phyloP scores from a whole-genome alignment of 371 early-diverging fungal species.

The Globomyces sp. region DNA sequence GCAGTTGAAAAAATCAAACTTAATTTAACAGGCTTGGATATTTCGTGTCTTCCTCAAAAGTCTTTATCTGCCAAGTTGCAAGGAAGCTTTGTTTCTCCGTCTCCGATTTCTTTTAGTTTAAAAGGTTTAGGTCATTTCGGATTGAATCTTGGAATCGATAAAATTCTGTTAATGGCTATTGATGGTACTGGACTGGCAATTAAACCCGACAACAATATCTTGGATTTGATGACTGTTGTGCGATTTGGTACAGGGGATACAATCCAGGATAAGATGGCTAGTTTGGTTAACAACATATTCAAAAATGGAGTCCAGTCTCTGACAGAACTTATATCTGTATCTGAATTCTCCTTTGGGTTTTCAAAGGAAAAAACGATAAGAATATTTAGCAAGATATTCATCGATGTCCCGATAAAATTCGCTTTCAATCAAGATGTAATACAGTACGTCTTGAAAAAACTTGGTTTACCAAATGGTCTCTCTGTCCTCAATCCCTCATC shows the following conservation, averaged over 20 bases:
- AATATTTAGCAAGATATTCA: background rate
- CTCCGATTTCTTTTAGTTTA: background rate
- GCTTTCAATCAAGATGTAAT: conserved; percentile 7
- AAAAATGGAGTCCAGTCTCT: conserved; percentile 2
- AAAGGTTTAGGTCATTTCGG: conserved; percentile 14
- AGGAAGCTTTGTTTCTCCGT: background rate
- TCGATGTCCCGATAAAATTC: background rate
- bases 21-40: background rate
- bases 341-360: background rate
- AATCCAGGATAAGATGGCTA: conserved; percentile 15
- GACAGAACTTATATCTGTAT: background rate
- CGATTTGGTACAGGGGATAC: background rate
- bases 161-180: background rate
- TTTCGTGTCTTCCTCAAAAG: conserved; percentile 1
- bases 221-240: background rate
- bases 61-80: background rate
- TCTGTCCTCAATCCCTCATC: too few relatives aligned
- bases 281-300: background rate
- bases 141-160: conserved; percentile 11
- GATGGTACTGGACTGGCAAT: background rate
- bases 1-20: conserved; percentile 15
- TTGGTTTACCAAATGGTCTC: background rate
- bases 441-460: background rate
- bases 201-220: background rate
- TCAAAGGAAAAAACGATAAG: background rate